These are phyloP conservation scores for Moniliophthora roreri DNA, from an alignment of 1,284 basidiomycete genomes.

Conservation along the genomic window DNA sequence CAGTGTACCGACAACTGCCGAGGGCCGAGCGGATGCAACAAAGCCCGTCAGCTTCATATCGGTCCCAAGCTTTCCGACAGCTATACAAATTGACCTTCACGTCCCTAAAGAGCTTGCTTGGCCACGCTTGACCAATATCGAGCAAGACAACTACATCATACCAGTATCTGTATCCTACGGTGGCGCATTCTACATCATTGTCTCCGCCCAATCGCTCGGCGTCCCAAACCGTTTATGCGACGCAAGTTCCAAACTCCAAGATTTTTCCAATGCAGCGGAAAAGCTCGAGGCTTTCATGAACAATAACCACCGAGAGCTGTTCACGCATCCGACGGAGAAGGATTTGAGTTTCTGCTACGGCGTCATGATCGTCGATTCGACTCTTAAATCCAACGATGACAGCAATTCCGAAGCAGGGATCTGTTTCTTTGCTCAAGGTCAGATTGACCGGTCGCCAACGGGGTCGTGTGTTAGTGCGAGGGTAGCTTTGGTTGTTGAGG, in stretches of 20 bases:
- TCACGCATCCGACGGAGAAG: constrained; percentile 30
- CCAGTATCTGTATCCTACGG: constrained; percentile 39
- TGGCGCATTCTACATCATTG: constrained; percentile 43
- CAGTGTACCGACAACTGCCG: constrained; percentile 25
- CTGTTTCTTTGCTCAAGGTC: constrained; percentile 42
- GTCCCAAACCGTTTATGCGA: constrained; percentile 25
- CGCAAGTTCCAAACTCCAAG: constrained; percentile 20
- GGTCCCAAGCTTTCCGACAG: constrained; percentile 34
- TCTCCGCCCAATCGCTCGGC: constrained; percentile 33
- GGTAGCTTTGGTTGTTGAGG: constrained; percentile 35
- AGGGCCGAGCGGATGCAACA: constrained; percentile 26
- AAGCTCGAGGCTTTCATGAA: constrained; percentile 24
- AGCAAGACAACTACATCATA: background rate
- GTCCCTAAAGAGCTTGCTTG: constrained; percentile 29
- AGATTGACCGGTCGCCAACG: constrained; percentile 43
- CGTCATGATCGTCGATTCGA: constrained; percentile 34
- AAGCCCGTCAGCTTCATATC: constrained; percentile 34
- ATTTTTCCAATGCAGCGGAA: constrained; percentile 31
- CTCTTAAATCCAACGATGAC: constrained; percentile 3
- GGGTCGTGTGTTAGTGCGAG: constrained; percentile 42
- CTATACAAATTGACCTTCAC: constrained; percentile 24
- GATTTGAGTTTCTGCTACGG: constrained; percentile 39
- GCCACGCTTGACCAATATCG: constrained; percentile 21
- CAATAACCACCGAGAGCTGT: constrained; percentile 23
- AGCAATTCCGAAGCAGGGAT: constrained; percentile 29